Conservation (phyloP, 257 asterid species). For the Catharanthus roseus region DNA sequence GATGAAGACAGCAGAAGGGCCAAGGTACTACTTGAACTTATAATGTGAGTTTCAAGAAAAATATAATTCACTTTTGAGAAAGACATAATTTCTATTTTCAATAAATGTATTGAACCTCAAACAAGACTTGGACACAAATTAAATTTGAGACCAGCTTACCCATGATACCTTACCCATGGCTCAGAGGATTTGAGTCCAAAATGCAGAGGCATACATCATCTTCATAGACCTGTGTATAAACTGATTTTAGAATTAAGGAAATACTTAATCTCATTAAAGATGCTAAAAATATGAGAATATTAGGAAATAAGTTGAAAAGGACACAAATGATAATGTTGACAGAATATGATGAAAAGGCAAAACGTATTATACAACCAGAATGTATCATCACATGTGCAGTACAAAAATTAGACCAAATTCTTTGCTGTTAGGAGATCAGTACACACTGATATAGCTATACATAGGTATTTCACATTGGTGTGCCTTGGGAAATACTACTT, state of each 20-base stretch:
- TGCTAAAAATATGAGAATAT: not conserved
- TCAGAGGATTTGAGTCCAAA: conserved; percentile 81
- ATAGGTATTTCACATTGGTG: not conserved
- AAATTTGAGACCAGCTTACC: conserved; percentile 13
- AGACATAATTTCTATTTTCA: not conserved
- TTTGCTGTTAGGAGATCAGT: no score
- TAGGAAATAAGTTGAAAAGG: not conserved
- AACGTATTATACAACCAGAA: not conserved
- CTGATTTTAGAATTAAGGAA: not conserved
- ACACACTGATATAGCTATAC: not conserved
- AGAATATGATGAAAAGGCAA: not conserved
- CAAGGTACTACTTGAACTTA: not conserved
- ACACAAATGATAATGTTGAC: not conserved
- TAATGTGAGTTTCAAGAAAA: not conserved
- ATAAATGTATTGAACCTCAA: not conserved
- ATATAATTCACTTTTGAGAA: not conserved
- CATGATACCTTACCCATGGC: conserved; percentile 96
- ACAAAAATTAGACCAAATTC: no score
- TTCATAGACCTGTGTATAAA: conserved; percentile 87
- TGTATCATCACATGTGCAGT: not conserved
- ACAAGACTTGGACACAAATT: not conserved
- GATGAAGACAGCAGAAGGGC: not conserved
- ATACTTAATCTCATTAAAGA: not conserved
- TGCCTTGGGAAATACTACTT: not conserved
- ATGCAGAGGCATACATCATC: conserved; percentile 86